Evolutionary conservation across 352 stramenopile species (phyloP), one percentile per base, ranked within the genome.

Genomic region (Detonula confervacea): DNA sequence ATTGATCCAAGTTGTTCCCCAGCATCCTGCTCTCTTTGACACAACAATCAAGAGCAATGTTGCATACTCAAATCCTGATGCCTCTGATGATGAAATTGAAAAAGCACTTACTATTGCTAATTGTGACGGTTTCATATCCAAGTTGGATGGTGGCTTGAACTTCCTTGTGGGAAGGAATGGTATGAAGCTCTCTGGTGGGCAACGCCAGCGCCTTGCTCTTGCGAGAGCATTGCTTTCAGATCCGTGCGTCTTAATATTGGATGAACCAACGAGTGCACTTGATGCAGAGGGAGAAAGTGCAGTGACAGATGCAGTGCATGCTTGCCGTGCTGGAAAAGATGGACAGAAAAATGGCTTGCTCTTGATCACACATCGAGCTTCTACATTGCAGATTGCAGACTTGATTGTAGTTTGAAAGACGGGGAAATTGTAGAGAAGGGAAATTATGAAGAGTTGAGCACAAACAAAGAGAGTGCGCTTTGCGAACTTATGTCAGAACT

Each of bases 121-220:
- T 70, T 89, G 85, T 47, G 77, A 90, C 54, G 64, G 73, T 52
- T 92, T 94, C 55, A 77, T 94, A 27, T 83, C 73, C n/a, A 87
- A 87, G 35, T 59, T 92, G 24, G 85, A 90, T 44, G 80, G 66
- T 44, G 84, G 82, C 8, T 47, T 88, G 18, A 16, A 92, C 25
- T 92, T 89, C 44, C 55, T 73, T 54, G 90, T 94, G n/a, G 90
- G 90, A 49, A 56, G 73, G 22, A 89, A 91, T 73, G 90, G 89
- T 37, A 87, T 67, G 46, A 69, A 77, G 27, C 61, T 95, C 2
- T 91, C 80, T 42, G 90, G 90, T 57, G 90, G 90, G 16, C 87
- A 95, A 81, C 83, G 86, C 14, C 89, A 94, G 75, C 77, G 89
- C 25, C 33, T 95, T 33, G 87, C 76, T 37, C 77, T 95, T 33